A percentile compares a stretch with the other conserved stretches of the same genome.
These are phyloP conservation scores for Monosporozyma siamensis DNA, from an alignment of 805 yeast genomes.

Conservation along the genomic window DNA sequence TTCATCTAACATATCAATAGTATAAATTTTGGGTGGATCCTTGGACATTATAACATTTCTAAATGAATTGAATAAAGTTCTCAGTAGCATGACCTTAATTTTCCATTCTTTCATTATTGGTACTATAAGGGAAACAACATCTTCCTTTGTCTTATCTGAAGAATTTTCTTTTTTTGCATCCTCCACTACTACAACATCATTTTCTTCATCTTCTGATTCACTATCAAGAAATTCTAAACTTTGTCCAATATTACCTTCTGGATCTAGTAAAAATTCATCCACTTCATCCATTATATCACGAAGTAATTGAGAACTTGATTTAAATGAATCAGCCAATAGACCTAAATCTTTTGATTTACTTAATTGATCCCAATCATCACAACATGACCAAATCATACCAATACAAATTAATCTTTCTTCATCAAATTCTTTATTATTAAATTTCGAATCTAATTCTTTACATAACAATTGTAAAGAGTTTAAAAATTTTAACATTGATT, in stretches of 20 bases:
- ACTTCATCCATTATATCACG: constrained; percentile 61
- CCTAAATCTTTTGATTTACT: constrained; percentile 45
- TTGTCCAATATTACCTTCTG: constrained; percentile 34
- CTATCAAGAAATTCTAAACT: constrained; percentile 27
- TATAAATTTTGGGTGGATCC: constrained; percentile 5
- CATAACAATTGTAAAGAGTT: constrained; percentile 17
- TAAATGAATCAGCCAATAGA: constrained; percentile 38
- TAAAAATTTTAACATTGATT: constrained; percentile 14
- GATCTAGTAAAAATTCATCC: constrained; percentile 60
- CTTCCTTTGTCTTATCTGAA: constrained; percentile 27
- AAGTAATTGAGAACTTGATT: constrained; percentile 32
- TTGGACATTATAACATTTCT: constrained; percentile 44
- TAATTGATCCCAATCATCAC: constrained; percentile 40
- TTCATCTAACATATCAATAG: constrained; percentile 40
- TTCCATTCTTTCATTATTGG: constrained; percentile 41
- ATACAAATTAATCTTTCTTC: constrained; percentile 46
- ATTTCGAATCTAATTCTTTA: constrained; percentile 15
- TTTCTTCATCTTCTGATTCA: constrained; percentile 27
- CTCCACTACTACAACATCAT: constrained; percentile 16
- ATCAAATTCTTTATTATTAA: constrained; percentile 18
- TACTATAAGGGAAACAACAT: constrained; percentile 7
- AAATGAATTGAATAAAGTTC: constrained; percentile 48
- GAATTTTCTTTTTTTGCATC: constrained; percentile 18
- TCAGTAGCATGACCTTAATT: constrained; percentile 38
- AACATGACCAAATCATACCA: constrained; percentile 64